Conservation (phyloP, 73 alveolate genomes). For the Tetrahymena malaccensis region DNA sequence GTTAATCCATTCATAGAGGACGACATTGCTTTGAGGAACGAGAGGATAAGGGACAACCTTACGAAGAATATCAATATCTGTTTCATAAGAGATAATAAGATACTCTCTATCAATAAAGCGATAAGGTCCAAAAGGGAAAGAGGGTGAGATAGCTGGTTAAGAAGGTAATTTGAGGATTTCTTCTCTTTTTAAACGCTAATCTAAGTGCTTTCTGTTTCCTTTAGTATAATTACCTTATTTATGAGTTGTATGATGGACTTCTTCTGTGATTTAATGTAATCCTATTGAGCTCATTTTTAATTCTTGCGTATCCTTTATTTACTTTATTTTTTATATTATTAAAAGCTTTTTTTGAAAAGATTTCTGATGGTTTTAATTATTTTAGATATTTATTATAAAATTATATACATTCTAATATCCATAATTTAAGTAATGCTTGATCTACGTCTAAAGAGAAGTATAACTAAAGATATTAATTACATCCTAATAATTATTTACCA, state of each 20-base stretch:
- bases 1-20: neutral
- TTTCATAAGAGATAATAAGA: neutral
- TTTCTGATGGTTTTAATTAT: neutral
- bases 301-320: neutral
- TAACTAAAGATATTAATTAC: neutral
- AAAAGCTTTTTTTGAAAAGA: neutral
- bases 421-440: neutral
- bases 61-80: neutral
- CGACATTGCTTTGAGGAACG: neutral
- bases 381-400: neutral
- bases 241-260: neutral
- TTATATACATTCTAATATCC: too few relatives aligned
- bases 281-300: neutral
- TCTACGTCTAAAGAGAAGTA: too few relatives aligned
- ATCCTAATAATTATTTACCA: neutral
- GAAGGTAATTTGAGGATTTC: neutral
- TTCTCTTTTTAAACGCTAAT: neutral
- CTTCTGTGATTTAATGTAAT: neutral
- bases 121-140: neutral
- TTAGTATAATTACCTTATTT: neutral
- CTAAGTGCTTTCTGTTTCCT: neutral
- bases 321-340: neutral
- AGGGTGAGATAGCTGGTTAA: neutral
- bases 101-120: neutral
- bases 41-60: neutral